phyloP scores from a whole-genome alignment of 164 flowering plant species.

The Taxillus chinensis region DNA sequence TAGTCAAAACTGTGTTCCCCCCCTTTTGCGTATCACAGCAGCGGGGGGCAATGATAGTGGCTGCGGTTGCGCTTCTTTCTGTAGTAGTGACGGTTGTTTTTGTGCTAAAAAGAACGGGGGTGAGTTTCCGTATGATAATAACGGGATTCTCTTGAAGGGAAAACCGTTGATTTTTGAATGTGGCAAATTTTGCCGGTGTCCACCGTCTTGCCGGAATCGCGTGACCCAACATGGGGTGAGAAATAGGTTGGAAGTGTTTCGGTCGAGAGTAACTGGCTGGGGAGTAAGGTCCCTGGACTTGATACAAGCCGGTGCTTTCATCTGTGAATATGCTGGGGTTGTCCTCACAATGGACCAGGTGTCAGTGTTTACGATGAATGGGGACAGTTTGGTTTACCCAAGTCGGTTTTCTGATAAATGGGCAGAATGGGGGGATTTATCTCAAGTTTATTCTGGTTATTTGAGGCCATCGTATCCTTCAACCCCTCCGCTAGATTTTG shows the following conservation, averaged over 20 bases:
- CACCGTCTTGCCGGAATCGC: constrained; percentile 58
- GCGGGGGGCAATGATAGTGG: constrained; percentile 26
- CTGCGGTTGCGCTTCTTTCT: constrained; percentile 53
- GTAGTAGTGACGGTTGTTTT: constrained; percentile 35
- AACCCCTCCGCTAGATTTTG: constrained; percentile 68
- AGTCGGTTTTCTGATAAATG: constrained; percentile 52
- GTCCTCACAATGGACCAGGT: constrained; percentile 61
- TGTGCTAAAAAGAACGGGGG: constrained; percentile 79
- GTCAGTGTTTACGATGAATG: constrained; percentile 59
- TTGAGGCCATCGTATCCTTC: constrained; percentile 40
- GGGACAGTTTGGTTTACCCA: constrained; percentile 72
- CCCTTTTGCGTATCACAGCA: constrained; percentile 23
- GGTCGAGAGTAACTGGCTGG: constrained; percentile 77
- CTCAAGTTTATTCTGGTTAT: constrained; percentile 45
- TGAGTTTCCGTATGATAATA: constrained; percentile 56
- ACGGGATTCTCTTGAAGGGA: constrained; percentile 67
- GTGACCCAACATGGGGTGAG: constrained; percentile 59
- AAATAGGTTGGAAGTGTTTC: constrained; percentile 55
- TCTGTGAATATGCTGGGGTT: constrained; percentile 73
- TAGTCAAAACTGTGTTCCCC: constrained; percentile 42
- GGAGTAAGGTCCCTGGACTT: constrained; percentile 71
- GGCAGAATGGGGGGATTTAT: constrained; percentile 86
- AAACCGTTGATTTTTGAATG: constrained; percentile 81
- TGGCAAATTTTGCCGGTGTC: constrained; percentile 61
- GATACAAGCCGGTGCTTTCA: constrained; percentile 70